phyloP scores from a whole-genome alignment of 768 basidiomycete genomes.

The Pluteus cervinus region DNA sequence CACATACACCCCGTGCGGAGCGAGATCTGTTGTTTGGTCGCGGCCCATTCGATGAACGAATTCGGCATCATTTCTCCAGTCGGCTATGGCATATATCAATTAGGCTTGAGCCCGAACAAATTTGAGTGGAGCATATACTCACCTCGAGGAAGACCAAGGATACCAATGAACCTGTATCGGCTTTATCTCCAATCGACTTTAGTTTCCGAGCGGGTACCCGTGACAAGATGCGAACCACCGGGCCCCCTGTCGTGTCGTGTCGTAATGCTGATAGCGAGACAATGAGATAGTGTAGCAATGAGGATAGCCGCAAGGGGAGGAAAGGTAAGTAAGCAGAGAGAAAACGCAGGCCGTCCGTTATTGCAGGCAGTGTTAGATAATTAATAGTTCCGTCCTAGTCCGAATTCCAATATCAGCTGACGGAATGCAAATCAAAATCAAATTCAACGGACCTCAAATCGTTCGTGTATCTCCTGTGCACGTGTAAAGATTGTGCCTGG shows the following conservation, averaged over 20 bases:
- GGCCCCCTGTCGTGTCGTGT: conserved; percentile 54
- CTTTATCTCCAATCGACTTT: conserved; percentile 54
- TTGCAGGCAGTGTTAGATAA: conserved; percentile 69
- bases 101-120: conserved; percentile 2
- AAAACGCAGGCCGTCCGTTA: conserved; percentile 73
- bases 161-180: conserved; percentile 59
- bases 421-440: conserved; percentile 4
- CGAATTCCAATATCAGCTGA: conserved; percentile 5
- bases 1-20: conserved; percentile 85
- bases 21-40: conserved; percentile 59
- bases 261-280: conserved; percentile 48
- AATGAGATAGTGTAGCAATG: conserved; percentile 57
- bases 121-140: conserved; percentile 20
- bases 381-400: conserved; percentile 88
- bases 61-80: conserved; percentile 62
- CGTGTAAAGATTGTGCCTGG: conserved; percentile 67
- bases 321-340: conserved; percentile 76
- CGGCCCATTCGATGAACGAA: conserved; percentile 68
- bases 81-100: conserved; percentile 34
- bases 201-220: conserved; percentile 47
- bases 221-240: conserved; percentile 68
- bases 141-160: conserved; percentile 61
- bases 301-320: conserved; percentile 68
- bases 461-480: conserved; percentile 54
- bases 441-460: conserved; percentile 58